Conservation (phyloP, 768 basidiomycete species). For the Exidia glandulosa region DNA sequence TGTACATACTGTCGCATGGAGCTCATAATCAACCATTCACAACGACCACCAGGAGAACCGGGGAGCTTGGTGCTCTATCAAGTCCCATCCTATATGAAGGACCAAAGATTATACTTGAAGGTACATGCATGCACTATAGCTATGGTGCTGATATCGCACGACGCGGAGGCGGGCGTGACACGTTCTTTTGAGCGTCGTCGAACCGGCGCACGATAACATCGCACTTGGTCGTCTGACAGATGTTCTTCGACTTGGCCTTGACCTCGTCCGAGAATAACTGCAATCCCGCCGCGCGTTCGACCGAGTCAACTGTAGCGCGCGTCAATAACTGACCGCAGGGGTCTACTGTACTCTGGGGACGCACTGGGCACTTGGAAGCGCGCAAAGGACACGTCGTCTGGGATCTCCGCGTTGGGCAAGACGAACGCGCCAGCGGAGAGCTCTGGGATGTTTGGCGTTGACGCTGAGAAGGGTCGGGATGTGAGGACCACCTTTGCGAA, state of each 20-base stretch:
- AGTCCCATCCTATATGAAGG: too few species aligned
- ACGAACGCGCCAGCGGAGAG: slow-evolving; percentile 89
- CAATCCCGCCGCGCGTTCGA: slow-evolving; percentile 84
- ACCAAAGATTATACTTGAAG: slow-evolving; percentile 1
- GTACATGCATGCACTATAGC: slow-evolving; percentile 4
- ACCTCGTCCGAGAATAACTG: slow-evolving; percentile 75
- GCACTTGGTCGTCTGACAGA: slow-evolving; percentile 84
- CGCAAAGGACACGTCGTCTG: slow-evolving; percentile 70
- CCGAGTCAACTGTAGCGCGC: slow-evolving; percentile 62
- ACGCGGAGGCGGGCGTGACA: slow-evolving; percentile 21
- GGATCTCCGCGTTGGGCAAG: slow-evolving; percentile 86
- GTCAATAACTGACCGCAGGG: slow-evolving; percentile 2
- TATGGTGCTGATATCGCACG: slow-evolving; percentile 41
- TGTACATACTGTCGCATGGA: too few species aligned
- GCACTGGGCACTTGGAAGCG: slow-evolving; percentile 75
- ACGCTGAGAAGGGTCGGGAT: slow-evolving; percentile 61
- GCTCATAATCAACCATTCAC: too few species aligned
- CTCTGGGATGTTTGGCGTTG: slow-evolving; percentile 58
- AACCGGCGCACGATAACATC: slow-evolving; percentile 81
- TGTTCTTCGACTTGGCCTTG: slow-evolving; percentile 65
- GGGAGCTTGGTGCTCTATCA: too few species aligned
- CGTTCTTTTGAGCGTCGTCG: slow-evolving; percentile 70
- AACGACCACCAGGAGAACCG: too few species aligned
- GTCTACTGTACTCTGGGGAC: slow-evolving; percentile 10
- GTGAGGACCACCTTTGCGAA: slow-evolving; percentile 93